Conservation (phyloP, 257 asterid genomes). For the Eustoma russellianum region DNA sequence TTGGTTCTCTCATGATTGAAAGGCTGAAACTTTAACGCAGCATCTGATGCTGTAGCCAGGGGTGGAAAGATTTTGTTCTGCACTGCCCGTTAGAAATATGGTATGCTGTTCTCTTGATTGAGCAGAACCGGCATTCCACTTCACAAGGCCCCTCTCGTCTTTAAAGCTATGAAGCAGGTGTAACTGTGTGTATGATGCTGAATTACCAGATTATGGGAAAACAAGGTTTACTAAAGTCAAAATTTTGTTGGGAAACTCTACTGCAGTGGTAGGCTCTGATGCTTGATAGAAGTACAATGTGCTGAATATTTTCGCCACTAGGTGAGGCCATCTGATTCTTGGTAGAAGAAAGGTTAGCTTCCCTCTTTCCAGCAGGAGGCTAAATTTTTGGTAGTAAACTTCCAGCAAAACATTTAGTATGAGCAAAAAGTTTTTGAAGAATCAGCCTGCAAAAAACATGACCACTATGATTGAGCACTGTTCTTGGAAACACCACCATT, state of each 20-base stretch:
- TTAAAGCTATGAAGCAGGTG: neutral
- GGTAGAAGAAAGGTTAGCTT: neutral
- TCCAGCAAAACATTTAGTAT: too few relatives aligned
- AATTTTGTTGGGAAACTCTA: constrained; percentile 1
- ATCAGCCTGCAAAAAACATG: too few relatives aligned
- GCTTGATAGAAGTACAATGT: neutral
- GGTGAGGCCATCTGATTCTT: neutral
- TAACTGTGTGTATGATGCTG: neutral
- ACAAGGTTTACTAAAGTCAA: neutral
- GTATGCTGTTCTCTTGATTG: neutral
- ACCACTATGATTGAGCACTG: too few relatives aligned
- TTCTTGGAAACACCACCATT: too few relatives aligned
- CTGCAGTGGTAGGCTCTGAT: neutral
- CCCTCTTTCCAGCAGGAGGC: neutral
- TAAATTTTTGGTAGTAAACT: neutral
- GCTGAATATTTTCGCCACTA: too few relatives aligned
- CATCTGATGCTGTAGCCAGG: neutral
- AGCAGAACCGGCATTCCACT: neutral
- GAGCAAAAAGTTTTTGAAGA: too few relatives aligned
- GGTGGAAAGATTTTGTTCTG: neutral
- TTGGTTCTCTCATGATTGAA: neutral
- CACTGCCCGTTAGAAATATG: neutral
- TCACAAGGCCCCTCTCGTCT: neutral
- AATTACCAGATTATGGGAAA: neutral
- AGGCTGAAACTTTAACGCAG: neutral